Base-by-base conservation (phyloP, 108 stramenopile genomes). In the Discostella pseudostelligera region DNA sequence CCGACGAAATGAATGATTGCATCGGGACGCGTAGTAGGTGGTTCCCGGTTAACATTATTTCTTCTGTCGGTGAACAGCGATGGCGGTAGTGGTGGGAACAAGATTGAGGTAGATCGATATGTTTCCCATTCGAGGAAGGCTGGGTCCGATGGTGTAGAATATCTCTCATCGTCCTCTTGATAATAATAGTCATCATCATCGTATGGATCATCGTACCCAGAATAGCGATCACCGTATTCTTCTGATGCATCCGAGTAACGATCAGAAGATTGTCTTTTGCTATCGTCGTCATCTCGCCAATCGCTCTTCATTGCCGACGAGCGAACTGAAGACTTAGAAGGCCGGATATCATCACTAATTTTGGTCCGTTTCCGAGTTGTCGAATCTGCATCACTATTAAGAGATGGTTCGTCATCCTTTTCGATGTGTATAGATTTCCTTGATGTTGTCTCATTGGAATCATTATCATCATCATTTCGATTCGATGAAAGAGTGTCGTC, bases 1-100 rank as follows among this genome's bases (percentile, higher is more conserved):
- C 92, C 92, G 9, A 89, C 79, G 66, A 93, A 93, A 57, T 93
- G 92, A 46, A 93, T 45, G 21, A 93, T 68, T 13, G 84, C 79
- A 7, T 67, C 78, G 3, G 92, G 92, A 19, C 71, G 57, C 50
- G 39, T 17, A 39, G 12, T 39, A 26, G 4, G 19, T 29, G 11
- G 13, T 28, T 47, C 1, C 17, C 53, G n/a, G n/a, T n/a, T n/a
- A n/a, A n/a, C n/a, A n/a, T n/a, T n/a, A 16, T 25, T 26, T 14
- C 3, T 4, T 51, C 8, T 4, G 5, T 10, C 8, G 26, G 65
- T 14, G 1, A 1, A 25, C 13, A 78, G 76, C 2, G 80, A 13
- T 20, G 74, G 76, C 2, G 80, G 10, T 20, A 71, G 62, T 13
- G 86, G 85, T n/a, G 91, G 88, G 53, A 93, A 56, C 17, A 93